These are phyloP conservation scores for Carallia pectinifolia DNA, from an alignment of 345 rosid genomes.

Conservation along the genomic window DNA sequence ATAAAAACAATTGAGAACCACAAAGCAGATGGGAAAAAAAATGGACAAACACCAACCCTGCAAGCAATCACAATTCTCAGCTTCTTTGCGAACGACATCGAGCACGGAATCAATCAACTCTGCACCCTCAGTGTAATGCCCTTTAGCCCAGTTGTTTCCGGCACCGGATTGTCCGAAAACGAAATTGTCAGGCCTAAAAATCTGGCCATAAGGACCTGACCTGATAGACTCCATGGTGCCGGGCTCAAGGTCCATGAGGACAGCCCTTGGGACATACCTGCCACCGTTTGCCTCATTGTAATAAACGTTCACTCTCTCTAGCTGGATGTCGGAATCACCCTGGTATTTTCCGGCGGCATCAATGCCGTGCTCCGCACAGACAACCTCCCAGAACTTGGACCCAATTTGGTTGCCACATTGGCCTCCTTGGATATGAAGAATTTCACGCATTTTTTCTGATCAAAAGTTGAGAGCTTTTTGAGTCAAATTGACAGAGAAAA, in stretches of 20 bases:
- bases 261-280: constrained; percentile 39
- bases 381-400: constrained; percentile 41
- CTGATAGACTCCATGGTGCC: constrained; percentile 46
- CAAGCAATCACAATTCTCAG: constrained; percentile 42
- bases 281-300: constrained; percentile 45
- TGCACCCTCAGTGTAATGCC: constrained; percentile 43
- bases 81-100: constrained; percentile 46
- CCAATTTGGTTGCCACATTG: constrained; percentile 44
- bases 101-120: constrained; percentile 44
- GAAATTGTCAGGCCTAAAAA: constrained; percentile 46
- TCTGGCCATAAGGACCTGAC: constrained; percentile 33
- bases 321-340: constrained; percentile 27
- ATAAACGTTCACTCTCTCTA: constrained; percentile 39
- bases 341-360: constrained; percentile 27
- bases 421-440: constrained; percentile 43
- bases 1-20: not conserved
- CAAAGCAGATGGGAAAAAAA: not conserved
- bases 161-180: constrained; percentile 51
- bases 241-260: constrained; percentile 44
- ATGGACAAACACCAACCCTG: constrained; percentile 22
- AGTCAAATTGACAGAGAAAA: too few species aligned
- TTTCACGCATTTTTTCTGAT: constrained; percentile 29
- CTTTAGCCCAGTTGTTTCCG: constrained; percentile 51
- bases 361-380: constrained; percentile 37
- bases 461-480: too few species aligned